Evolutionary conservation across 495 filamentous ascomycete genomes (phyloP), one percentile per base, ranked within the genome.

Genomic region (Pseudevernia furfuracea): DNA sequence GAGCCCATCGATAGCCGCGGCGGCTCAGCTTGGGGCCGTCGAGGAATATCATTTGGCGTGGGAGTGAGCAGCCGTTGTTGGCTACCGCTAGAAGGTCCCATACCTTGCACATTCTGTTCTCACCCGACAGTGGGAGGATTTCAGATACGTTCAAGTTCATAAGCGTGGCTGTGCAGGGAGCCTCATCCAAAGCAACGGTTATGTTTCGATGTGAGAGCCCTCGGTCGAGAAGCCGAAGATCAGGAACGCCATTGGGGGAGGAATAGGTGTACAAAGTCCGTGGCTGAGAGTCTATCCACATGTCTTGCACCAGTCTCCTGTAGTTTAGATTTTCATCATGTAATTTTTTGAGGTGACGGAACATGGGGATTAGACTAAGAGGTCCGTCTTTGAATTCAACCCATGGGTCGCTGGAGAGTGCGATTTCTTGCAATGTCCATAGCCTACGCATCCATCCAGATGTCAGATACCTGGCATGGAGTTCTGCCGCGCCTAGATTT

Each of bases 391-490:
- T 62, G 49, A 66, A 66, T 9, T 63, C 37, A 25, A 66, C 28
- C 65, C 49, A 66, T 5, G 58, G 60, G 11, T 48, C 4, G 7
- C 30, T 23, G 19, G 65, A n/a, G 4, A 66, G 41, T 25, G 65
- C 60, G 38, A 37, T 48, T 58, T 66, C 65, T 43, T 66, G 65
- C 11, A 66, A 49, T 6, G 48, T 63, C 65, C 65, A 66, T 21
- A 66, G 36, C 28, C 65, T 44, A 32, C 65, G 65, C 65, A 66
- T 66, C 65, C 65, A 63, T 57, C 59, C 59, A 12, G 60, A 63
- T 23, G 59, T 63, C 37, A 66, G 14, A 4, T 58, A 49, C 43
- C 65, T 60, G 19, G 60, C 38, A 21, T 39, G 44, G 23, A 63
- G 8, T 10, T 66, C 65, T 12, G 19, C 52, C 9, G 60, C 37